Evolutionary conservation across 2,329 filamentous ascomycete species (phyloP).

Genomic region (Thermochaetoides dissita): DNA sequence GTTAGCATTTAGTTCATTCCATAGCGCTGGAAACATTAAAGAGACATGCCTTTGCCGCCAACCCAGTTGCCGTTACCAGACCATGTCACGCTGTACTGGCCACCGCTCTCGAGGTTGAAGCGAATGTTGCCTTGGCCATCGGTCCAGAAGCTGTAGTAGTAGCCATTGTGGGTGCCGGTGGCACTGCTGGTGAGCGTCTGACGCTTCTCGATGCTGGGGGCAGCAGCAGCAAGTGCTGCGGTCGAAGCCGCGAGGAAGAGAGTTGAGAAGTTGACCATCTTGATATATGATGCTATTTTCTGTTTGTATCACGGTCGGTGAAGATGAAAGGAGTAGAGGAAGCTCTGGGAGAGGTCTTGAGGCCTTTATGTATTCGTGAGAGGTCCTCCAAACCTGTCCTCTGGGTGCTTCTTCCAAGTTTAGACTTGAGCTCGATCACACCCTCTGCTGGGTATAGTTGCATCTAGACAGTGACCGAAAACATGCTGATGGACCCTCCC

Average conservation of each 20-base stretch:
- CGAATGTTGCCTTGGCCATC: slow-evolving; percentile 35
- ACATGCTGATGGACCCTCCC: too few relatives aligned
- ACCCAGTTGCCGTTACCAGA: slow-evolving; percentile 33
- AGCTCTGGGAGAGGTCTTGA: not conserved
- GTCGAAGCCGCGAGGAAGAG: slow-evolving; percentile 24
- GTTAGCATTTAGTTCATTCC: not conserved
- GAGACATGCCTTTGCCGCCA: slow-evolving; percentile 36
- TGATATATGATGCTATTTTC: slow-evolving; percentile 8
- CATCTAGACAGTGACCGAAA: too few relatives aligned
- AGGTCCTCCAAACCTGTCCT: not conserved
- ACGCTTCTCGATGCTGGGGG: slow-evolving; percentile 20
- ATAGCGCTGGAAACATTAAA: slow-evolving; percentile 19
- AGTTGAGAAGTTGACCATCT: slow-evolving; percentile 27
- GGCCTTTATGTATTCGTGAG: not conserved
- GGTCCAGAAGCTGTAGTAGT: slow-evolving; percentile 48
- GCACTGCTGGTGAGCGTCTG: slow-evolving; percentile 28
- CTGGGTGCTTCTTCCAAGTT: not conserved
- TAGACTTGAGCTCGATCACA: not conserved
- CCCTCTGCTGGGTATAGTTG: too few relatives aligned
- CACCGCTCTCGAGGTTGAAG: slow-evolving; percentile 40
- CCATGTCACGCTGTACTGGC: slow-evolving; percentile 37
- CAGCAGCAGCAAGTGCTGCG: slow-evolving; percentile 21
- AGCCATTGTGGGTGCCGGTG: slow-evolving; percentile 41
- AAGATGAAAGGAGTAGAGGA: not conserved
- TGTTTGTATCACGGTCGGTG: not conserved